phyloP scores from a whole-genome alignment of 1,139 yeast species.

The Eremothecium gossypii region DNA sequence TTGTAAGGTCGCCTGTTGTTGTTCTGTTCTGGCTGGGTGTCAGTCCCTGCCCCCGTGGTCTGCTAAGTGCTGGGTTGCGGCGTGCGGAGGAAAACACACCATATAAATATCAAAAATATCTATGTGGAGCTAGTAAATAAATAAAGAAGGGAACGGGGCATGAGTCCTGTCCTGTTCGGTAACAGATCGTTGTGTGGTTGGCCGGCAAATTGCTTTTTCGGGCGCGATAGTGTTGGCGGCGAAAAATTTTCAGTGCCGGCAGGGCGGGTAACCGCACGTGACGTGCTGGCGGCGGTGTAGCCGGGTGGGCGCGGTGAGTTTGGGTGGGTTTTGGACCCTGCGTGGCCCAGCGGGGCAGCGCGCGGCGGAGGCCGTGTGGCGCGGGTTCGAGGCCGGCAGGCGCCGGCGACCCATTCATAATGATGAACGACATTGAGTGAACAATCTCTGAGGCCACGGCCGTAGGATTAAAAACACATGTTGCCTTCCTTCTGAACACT shows the following conservation, averaged over 20 bases:
- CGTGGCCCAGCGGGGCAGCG: slow-evolving; percentile 7
- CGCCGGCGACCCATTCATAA: not conserved
- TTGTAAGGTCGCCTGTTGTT: not conserved
- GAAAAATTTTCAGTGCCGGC: not conserved
- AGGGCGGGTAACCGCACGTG: not conserved
- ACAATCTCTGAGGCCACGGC: slow-evolving; percentile 30
- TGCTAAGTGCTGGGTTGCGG: not conserved
- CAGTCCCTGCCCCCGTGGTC: not conserved
- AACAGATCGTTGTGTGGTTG: too few relatives aligned
- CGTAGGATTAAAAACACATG: slow-evolving; percentile 30
- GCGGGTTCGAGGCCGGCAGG: slow-evolving; percentile 7
- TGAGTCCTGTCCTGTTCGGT: too few relatives aligned
- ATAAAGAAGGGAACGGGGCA: too few relatives aligned
- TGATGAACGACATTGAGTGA: slow-evolving; percentile 32
- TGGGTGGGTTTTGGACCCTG: slow-evolving; percentile 5
- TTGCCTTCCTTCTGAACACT: slow-evolving; percentile 33
- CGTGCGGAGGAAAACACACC: too few relatives aligned
- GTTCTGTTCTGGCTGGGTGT: not conserved
- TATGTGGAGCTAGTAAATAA: too few relatives aligned
- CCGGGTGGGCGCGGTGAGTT: not conserved
- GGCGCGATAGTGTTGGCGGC: too few relatives aligned
- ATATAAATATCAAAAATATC: too few relatives aligned
- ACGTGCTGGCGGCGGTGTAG: not conserved
- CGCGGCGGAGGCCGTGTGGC: not conserved
- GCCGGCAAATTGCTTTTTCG: too few relatives aligned